Base-by-base conservation (phyloP, 2,329 filamentous ascomycete species). In the Phoma sp. region DNA sequence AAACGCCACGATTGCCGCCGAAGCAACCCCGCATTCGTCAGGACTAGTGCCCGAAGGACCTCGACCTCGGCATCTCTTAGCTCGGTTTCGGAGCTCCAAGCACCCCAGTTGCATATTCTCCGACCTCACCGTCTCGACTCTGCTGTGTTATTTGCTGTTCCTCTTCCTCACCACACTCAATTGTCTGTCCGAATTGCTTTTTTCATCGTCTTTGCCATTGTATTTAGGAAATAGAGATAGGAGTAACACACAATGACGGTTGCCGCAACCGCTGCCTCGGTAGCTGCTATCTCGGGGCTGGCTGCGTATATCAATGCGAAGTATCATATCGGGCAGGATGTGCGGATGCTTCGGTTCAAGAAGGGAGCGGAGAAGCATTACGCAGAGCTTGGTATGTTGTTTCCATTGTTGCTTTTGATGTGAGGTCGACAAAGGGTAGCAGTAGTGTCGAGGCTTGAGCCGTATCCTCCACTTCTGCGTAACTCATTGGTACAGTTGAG, bases 301-400 rank as follows among this genome's bases (percentile, higher is more conserved):
- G 80, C 82, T 37, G 80, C 81, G 7, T 89, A 90, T 58, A 71
- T 89, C 29, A 83, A 92, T 68, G 89, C 83, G 37, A 90, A 88
- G 73, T 86, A 83, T 61, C 84, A 89, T 64, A 67, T 91, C 39
- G 68, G 74, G 29, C 83, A 89, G 61, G 89, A 92, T 67, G 53
- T 88, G 10, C 64, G 66, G 0, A 61, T 64, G 7, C 65, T 88
- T n/a, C 66, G 73, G 29, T 57, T 29, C 68, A 76, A 32, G 56
- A 77, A 67, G 79, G 82, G 72, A 48, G 71, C 62, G 23, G 53
- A 40, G 45, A 68, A 57, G 25, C 59, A 53, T 46, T 72, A 70
- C 42, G 58, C 53, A 11, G 55, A 63, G 18, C 58, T 71, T n/a
- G 67, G 69, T 72, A 64, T 13, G 63, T 18, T 65, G n/a, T 35